Evolutionary conservation across 495 filamentous ascomycete genomes (phyloP).

Genomic region (Annulohypoxylon moriforme): DNA sequence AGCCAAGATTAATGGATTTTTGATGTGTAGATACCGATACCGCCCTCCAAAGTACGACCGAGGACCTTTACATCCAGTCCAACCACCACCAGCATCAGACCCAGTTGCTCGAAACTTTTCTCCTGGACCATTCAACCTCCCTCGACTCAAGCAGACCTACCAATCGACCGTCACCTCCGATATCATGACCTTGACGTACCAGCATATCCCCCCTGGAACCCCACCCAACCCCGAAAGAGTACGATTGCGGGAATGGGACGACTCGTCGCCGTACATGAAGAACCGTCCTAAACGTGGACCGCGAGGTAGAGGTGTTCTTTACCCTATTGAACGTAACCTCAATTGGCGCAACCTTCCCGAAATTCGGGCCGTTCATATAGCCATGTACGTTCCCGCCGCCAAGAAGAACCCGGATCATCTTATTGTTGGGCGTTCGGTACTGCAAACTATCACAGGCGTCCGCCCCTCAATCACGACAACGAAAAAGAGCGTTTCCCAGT

Average conservation of each 20-base stretch:
- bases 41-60: constrained; percentile 92
- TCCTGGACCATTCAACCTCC: constrained; percentile 92
- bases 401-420: constrained; percentile 73
- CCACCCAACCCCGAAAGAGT: constrained; percentile 68
- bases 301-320: constrained; percentile 71
- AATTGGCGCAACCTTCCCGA: constrained; percentile 87
- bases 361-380: constrained; percentile 81
- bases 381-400: constrained; percentile 74
- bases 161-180: constrained; percentile 87
- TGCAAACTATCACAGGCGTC: constrained; percentile 89
- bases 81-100: constrained; percentile 83
- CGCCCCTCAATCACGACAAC: constrained; percentile 74
- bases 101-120: constrained; percentile 87
- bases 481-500: constrained; percentile 73
- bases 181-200: constrained; percentile 88
- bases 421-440: constrained; percentile 80
- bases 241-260: constrained; percentile 88
- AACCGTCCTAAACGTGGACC: constrained; percentile 87
- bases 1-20: constrained; percentile 19
- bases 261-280: constrained; percentile 90
- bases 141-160: constrained; percentile 91
- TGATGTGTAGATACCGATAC: constrained; percentile 82
- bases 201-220: constrained; percentile 80
- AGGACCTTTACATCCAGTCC: constrained; percentile 91
- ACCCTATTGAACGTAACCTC: constrained; percentile 78